Evolutionary conservation across 768 basidiomycete species (phyloP), one percentile per base, ranked within the genome.

Genomic region (Pisolithus marmoratus): DNA sequence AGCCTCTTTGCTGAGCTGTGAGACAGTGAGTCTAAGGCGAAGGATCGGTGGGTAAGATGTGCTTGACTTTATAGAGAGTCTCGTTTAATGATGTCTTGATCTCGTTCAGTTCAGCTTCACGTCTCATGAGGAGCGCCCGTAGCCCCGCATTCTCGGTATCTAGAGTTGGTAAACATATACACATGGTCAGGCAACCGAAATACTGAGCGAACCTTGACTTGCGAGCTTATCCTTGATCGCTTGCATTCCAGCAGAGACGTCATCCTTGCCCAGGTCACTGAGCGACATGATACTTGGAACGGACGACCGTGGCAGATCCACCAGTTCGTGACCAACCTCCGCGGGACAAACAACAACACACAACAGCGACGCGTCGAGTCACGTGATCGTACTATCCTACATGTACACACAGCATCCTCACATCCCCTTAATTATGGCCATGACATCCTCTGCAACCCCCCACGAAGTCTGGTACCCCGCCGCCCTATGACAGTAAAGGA

Each of bases 1-100:
- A 5, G 80, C 73, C 68, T 87, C 85, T 50, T 66, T 63, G 41
- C 74, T 74, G 46, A 87, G 69, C 85, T 87, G 54, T 45, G 49
- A 50, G 42, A 37, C 49, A 46, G 43, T 62, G 49, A 58, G 45
- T 23, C 5, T 27, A 52, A 11, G 24, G 26, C 29, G 43, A 48
- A 38, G 38, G 47, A 48, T 26, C 34, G 51, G 22, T 22, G 36
- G 49, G n/a, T 3, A 8, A 20, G 37, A 54, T 23, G 20, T 47
- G 15, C 38, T 41, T 36, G 8, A 74, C 73, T 69, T 74, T 74
- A 20, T 64, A 54, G 40, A 74, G 52, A 2, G 69, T 63, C 36
- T 75, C 73, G 38, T 69, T 68, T 1, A 72, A 51, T 0, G 69
- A 63, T 1, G 49, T 52, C 53, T 61, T 69, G 7, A 73, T 31